Conservation (phyloP, 2,329 filamentous ascomycete species). For the Cadophora sp. region DNA sequence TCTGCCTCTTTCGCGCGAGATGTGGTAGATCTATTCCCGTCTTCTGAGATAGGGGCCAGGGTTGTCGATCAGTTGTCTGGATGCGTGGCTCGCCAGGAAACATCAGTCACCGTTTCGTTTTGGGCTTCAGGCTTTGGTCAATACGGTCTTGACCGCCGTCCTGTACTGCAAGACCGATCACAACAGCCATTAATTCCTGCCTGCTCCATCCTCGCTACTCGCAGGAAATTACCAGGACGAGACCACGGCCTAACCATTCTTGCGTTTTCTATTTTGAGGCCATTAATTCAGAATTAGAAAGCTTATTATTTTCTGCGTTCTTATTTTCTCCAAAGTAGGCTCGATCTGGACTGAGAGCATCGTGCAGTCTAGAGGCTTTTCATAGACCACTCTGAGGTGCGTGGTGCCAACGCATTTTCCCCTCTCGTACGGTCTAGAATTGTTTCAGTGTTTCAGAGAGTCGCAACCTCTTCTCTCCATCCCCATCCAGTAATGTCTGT, state of each 20-base stretch:
- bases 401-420: not conserved
- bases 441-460: slow-evolving; percentile 37
- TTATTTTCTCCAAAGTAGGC: no score
- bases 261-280: not conserved
- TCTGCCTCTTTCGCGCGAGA: not conserved
- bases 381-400: no score
- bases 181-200: not conserved
- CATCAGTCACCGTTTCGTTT: not conserved
- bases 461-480: slow-evolving; percentile 54
- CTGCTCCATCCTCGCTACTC: not conserved
- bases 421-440: not conserved
- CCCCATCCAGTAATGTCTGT: slow-evolving; percentile 48
- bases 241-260: not conserved
- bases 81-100: slow-evolving; percentile 2
- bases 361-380: not conserved
- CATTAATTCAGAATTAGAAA: not conserved
- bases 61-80: not conserved
- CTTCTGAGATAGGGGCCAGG: not conserved
- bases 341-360: no score
- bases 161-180: not conserved
- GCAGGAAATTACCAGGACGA: not conserved
- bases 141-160: not conserved
- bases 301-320: not conserved
- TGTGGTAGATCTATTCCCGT: slow-evolving; percentile 10
- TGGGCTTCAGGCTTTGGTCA: not conserved